Conservation (phyloP, 768 basidiomycete genomes). For the Russula foetens region DNA sequence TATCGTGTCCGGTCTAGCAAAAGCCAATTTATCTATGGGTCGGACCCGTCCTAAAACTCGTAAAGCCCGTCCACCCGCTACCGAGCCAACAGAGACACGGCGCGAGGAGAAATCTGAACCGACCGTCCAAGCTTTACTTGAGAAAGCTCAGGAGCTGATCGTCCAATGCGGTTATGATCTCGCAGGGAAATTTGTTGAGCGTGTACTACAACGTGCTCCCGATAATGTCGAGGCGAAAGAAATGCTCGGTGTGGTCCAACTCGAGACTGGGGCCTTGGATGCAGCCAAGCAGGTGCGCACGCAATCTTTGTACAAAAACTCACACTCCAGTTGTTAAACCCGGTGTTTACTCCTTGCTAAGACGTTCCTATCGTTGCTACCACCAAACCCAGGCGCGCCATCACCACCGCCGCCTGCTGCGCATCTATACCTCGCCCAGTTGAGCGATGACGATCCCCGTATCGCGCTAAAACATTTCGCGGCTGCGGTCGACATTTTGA, state of each 20-base stretch:
- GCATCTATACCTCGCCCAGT: conserved; percentile 83
- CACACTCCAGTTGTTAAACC: too few species aligned
- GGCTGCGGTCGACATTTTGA: conserved; percentile 67
- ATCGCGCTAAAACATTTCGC: conserved; percentile 69
- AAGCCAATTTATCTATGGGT: conserved; percentile 22
- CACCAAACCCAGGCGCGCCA: conserved; percentile 53
- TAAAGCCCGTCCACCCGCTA: conserved; percentile 21
- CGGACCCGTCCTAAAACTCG: conserved; percentile 28
- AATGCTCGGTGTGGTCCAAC: conserved; percentile 67
- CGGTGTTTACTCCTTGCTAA: conserved; percentile 24
- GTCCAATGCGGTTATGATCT: conserved; percentile 81
- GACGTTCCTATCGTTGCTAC: conserved; percentile 55
- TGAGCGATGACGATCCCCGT: conserved; percentile 69
- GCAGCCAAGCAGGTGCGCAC: conserved; percentile 55
- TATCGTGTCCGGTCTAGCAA: background rate
- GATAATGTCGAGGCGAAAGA: conserved; percentile 64
- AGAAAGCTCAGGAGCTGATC: conserved; percentile 75
- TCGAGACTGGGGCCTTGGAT: conserved; percentile 74
- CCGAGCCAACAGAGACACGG: conserved; percentile 26
- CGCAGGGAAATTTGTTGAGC: conserved; percentile 60
- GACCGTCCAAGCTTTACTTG: conserved; percentile 39
- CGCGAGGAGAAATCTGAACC: conserved; percentile 34
- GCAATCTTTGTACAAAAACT: background rate
- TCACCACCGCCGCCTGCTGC: conserved; percentile 62
- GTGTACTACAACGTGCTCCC: conserved; percentile 58